These are phyloP conservation scores for Leptographium wingfieldii DNA, from an alignment of 2,329 filamentous ascomycete genomes.

Conservation along the genomic window DNA sequence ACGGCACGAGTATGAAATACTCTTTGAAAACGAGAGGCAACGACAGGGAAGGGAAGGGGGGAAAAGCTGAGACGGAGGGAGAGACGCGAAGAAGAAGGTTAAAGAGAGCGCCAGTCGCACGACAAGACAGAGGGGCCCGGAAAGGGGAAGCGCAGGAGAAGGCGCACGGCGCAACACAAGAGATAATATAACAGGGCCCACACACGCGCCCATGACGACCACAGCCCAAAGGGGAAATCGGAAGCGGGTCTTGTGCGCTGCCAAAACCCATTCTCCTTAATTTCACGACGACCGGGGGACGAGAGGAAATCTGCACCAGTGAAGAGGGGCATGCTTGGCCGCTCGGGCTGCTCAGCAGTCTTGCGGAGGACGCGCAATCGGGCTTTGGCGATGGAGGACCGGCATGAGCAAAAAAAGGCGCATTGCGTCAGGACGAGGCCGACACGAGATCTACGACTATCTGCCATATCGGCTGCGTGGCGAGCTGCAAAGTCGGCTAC, in stretches of 20 bases:
- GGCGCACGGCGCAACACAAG: background rate
- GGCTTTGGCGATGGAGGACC: background rate
- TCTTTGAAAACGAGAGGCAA: slow-evolving; percentile 4
- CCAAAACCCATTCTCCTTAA: slow-evolving; percentile 4
- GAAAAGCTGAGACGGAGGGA: background rate
- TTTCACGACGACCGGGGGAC: background rate
- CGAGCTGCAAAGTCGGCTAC: too few relatives aligned
- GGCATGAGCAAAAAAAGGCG: background rate
- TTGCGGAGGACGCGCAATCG: background rate
- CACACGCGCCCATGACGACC: background rate
- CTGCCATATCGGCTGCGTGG: too few relatives aligned
- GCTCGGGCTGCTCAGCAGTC: background rate
- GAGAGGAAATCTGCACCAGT: background rate
- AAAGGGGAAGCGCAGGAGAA: background rate
- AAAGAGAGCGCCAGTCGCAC: background rate
- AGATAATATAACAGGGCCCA: background rate
- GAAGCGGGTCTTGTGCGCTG: slow-evolving; percentile 1
- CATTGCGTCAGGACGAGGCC: background rate
- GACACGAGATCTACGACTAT: too few relatives aligned
- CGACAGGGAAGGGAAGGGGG: background rate
- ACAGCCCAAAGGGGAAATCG: background rate
- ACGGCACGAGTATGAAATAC: slow-evolving; percentile 8
- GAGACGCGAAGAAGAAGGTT: background rate
- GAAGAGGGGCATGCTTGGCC: background rate
- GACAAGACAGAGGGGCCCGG: background rate